phyloP scores from a whole-genome alignment of 352 stramenopile genomes.

The Phytophthora vignae region DNA sequence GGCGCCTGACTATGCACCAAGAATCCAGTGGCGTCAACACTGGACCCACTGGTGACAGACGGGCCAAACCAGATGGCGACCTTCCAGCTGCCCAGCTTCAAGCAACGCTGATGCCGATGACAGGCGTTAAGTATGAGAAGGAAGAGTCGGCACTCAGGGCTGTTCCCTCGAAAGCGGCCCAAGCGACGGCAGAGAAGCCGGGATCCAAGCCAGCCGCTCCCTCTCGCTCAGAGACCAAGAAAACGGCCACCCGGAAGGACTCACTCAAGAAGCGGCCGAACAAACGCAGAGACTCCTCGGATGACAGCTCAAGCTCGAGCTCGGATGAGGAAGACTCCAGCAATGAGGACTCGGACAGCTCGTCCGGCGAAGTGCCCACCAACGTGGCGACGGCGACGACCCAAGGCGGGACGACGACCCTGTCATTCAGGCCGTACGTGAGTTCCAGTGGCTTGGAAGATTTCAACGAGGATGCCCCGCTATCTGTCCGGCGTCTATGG shows the following conservation, averaged over 20 bases:
- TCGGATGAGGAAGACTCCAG: neutral
- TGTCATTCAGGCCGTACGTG: slow-evolving; percentile 1
- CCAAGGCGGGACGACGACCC: neutral
- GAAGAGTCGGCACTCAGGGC: neutral
- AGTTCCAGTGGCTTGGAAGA: neutral
- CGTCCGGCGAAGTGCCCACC: neutral
- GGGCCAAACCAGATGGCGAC: neutral
- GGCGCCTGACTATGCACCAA: neutral
- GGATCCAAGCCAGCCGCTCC: neutral
- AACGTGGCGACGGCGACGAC: neutral
- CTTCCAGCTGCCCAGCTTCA: neutral
- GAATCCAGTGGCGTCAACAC: neutral
- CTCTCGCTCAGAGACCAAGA: neutral
- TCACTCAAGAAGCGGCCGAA: neutral
- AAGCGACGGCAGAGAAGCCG: neutral
- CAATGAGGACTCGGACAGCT: neutral
- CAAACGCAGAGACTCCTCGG: neutral
- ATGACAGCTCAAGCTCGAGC: neutral
- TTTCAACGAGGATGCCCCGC: slow-evolving; percentile 3
- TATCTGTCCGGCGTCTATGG: neutral
- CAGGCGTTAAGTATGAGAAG: neutral
- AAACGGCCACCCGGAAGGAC: neutral
- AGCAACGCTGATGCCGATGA: neutral
- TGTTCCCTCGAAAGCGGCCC: neutral
- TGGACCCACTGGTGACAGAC: neutral